phyloP scores from a whole-genome alignment of 192 early-diverging fungal species.

The Umbelopsis ramanniana region DNA sequence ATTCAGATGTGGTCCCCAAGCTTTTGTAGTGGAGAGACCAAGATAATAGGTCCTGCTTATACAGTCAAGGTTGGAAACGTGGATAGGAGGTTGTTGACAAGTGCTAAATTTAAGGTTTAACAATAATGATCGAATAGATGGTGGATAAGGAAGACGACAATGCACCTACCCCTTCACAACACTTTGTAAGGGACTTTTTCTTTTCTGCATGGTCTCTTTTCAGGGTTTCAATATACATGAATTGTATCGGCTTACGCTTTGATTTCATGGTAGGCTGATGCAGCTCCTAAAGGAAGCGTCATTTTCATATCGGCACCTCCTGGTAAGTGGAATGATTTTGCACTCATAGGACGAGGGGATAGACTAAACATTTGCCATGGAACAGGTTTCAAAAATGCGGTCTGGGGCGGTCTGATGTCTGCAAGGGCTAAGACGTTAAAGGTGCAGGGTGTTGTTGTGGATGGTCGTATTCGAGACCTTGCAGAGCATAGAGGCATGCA shows the following conservation, averaged over 20 bases:
- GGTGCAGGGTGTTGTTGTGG: constrained; percentile 57
- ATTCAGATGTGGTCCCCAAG: constrained; percentile 59
- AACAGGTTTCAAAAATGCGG: constrained; percentile 47
- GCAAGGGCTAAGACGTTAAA: constrained; percentile 52
- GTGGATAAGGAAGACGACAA: constrained; percentile 45
- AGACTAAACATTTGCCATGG: constrained; percentile 7
- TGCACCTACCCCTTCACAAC: constrained; percentile 42
- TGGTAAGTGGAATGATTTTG: constrained; percentile 26
- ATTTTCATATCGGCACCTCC: constrained; percentile 58
- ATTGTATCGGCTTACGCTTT: not conserved
- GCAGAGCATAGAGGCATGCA: constrained; percentile 53
- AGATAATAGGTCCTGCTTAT: constrained; percentile 61
- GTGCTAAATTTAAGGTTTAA: not conserved
- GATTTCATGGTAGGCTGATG: constrained; percentile 47
- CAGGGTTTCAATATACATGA: not conserved
- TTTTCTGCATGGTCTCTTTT: not conserved
- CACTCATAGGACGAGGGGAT: not conserved
- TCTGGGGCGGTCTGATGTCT: constrained; percentile 66
- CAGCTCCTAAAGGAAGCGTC: constrained; percentile 47
- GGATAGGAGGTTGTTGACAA: constrained; percentile 20
- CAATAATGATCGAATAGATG: constrained; percentile 38
- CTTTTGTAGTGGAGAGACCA: constrained; percentile 49
- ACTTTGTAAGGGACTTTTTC: constrained; percentile 35
- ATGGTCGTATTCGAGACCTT: constrained; percentile 57
- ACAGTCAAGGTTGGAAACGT: constrained; percentile 53